These are phyloP conservation scores for Podila minutissima DNA, from an alignment of 192 early-diverging fungal genomes.

Conservation along the genomic window DNA sequence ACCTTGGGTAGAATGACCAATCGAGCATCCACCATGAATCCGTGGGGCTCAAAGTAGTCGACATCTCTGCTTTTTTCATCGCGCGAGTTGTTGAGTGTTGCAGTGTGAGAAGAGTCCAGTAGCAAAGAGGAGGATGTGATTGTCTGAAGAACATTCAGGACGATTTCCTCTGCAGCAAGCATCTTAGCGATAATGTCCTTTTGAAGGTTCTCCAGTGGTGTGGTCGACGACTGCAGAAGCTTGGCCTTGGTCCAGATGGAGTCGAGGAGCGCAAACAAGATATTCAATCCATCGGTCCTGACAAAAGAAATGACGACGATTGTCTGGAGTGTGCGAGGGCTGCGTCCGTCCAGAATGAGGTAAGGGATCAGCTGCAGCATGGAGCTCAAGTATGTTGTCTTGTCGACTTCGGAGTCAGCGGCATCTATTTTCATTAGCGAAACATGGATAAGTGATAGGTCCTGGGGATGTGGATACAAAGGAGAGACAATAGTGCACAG, in stretches of 20 bases:
- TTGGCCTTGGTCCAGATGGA: constrained; percentile 59
- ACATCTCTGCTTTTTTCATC: constrained; percentile 64
- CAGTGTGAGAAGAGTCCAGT: constrained; percentile 77
- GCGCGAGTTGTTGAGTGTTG: constrained; percentile 52
- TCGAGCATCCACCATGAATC: constrained; percentile 75
- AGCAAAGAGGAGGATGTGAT: constrained; percentile 77
- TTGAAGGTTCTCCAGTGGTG: constrained; percentile 41
- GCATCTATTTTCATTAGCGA: constrained; percentile 1
- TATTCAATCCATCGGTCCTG: constrained; percentile 61
- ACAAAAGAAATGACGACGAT: constrained; percentile 70
- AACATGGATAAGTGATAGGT: constrained; percentile 4
- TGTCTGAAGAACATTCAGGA: constrained; percentile 72
- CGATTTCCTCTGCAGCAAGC: constrained; percentile 62
- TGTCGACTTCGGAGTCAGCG: constrained; percentile 37
- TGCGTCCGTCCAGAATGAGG: constrained; percentile 70
- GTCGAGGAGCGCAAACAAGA: constrained; percentile 57
- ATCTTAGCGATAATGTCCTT: constrained; percentile 52
- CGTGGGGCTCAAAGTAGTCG: constrained; percentile 77
- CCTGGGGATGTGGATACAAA: not conserved
- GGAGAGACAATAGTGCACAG: not conserved
- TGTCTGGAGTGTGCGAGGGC: constrained; percentile 66
- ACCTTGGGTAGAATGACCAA: constrained; percentile 68
- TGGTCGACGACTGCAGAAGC: constrained; percentile 26
- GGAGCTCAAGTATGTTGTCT: constrained; percentile 65
- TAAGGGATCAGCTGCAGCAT: constrained; percentile 66